These are phyloP conservation scores for Hemisphaericaspora xylanilytica DNA, from an alignment of 1,139 yeast species.

Conservation along the genomic window DNA sequence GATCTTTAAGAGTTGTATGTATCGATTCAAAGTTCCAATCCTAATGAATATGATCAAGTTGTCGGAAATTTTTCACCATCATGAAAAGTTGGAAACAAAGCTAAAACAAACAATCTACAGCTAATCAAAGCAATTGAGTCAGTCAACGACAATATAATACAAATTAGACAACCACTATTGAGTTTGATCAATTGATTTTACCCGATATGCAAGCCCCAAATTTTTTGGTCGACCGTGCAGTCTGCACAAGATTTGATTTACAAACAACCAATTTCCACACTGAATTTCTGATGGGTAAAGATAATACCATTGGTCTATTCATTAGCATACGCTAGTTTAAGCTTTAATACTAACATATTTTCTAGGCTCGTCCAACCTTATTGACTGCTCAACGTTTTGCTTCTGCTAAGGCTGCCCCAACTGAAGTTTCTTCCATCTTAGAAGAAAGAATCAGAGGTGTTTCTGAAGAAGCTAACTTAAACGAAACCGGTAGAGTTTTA, in stretches of 20 bases:
- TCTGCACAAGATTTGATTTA: not conserved
- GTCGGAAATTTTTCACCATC: not conserved
- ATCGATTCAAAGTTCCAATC: constrained; percentile 14
- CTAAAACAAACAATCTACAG: not conserved
- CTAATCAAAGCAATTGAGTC: not conserved
- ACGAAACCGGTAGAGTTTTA: constrained; percentile 99
- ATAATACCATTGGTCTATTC: constrained; percentile 1
- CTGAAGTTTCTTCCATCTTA: constrained; percentile 98
- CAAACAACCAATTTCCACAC: not conserved
- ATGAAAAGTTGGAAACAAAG: not conserved
- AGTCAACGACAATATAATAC: not conserved
- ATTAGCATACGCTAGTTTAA: not conserved
- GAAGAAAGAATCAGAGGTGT: constrained; percentile 99
- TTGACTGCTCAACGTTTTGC: constrained; percentile 75
- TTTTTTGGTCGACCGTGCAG: no score
- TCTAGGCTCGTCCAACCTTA: constrained; percentile 73
- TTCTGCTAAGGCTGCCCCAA: constrained; percentile 97
- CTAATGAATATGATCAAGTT: not conserved
- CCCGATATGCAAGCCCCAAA: not conserved
- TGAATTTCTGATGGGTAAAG: no score
- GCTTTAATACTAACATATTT: constrained; percentile 15
- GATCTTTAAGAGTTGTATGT: constrained; percentile 66
- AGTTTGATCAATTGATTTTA: not conserved
- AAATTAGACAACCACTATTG: not conserved
- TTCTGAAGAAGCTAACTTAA: constrained; percentile 94